A percentile compares a stretch with the other conserved stretches of the same genome.
These are phyloP conservation scores for Ceratocystis diversiconidia DNA, from an alignment of 2,329 filamentous ascomycete species.

Conservation along the genomic window DNA sequence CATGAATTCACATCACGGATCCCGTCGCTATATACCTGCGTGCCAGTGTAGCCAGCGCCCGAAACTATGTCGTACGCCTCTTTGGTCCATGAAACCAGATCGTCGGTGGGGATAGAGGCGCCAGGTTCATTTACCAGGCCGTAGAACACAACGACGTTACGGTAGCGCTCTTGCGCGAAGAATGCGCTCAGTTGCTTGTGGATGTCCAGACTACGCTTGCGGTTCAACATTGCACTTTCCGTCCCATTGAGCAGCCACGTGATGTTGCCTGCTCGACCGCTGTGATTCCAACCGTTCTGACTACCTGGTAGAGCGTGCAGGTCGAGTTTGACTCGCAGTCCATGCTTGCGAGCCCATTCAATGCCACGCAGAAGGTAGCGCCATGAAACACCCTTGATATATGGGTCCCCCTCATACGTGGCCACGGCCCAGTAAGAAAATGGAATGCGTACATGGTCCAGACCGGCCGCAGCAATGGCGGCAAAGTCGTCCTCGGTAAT, in stretches of 20 bases:
- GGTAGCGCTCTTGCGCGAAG: conserved; percentile 25
- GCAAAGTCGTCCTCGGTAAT: conserved; percentile 38
- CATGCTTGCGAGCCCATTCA: conserved; percentile 38
- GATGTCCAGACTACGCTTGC: conserved; percentile 40
- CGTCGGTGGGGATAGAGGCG: conserved; percentile 40
- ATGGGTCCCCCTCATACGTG: conserved; percentile 34
- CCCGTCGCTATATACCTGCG: conserved; percentile 56
- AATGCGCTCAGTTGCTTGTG: conserved; percentile 31
- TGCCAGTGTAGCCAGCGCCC: conserved; percentile 45
- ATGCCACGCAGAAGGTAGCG: conserved; percentile 41
- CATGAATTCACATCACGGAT: conserved; percentile 59
- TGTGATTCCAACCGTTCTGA: conserved; percentile 51
- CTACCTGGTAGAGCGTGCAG: conserved; percentile 42
- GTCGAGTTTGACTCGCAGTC: conserved; percentile 44
- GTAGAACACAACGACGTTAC: conserved; percentile 49
- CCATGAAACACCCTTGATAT: conserved; percentile 27
- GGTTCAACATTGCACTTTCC: conserved; percentile 22
- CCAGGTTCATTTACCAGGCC: conserved; percentile 54
- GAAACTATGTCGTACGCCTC: conserved; percentile 41
- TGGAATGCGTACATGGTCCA: conserved; percentile 45
- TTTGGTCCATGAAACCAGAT: conserved; percentile 45
- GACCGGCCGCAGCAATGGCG: conserved; percentile 40
- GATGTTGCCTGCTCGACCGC: conserved; percentile 33
- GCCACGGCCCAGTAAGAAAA: conserved; percentile 47
- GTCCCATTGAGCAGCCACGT: conserved; percentile 23